Evolutionary conservation across 148 eudicot genomes (phyloP).

Genomic region (Tetragonia tetragonoides): DNA sequence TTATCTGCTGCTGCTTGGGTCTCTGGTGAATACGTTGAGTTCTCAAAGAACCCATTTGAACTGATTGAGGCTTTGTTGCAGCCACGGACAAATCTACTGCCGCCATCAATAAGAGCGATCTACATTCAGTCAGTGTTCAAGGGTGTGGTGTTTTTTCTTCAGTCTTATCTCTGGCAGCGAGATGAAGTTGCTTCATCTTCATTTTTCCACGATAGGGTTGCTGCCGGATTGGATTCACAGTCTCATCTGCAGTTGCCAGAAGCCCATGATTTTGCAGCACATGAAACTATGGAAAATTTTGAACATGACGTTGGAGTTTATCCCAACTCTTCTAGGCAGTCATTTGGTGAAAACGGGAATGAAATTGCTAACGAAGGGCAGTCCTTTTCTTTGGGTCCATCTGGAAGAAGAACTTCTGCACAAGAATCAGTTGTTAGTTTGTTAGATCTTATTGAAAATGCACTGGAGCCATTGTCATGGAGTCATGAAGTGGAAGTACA

Average conservation of each 20-base stretch:
- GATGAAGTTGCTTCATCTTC: slow-evolving; percentile 36
- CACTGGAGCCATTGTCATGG: slow-evolving; percentile 48
- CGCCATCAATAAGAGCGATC: slow-evolving; percentile 68
- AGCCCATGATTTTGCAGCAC: slow-evolving; percentile 11
- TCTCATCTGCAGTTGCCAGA: slow-evolving; percentile 17
- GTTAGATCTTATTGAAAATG: slow-evolving; percentile 46
- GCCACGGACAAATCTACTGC: slow-evolving; percentile 80
- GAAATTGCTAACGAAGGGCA: slow-evolving; percentile 12
- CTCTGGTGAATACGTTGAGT: slow-evolving; percentile 77
- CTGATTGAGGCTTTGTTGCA: slow-evolving; percentile 82
- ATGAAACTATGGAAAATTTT: slow-evolving; percentile 18
- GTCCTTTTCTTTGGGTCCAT: slow-evolving; percentile 12
- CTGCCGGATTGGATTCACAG: slow-evolving; percentile 25
- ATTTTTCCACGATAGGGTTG: slow-evolving; percentile 16
- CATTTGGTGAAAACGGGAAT: slow-evolving; percentile 22
- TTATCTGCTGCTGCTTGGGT: slow-evolving; percentile 87
- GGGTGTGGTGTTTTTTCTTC: slow-evolving; percentile 61
- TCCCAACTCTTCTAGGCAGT: slow-evolving; percentile 20
- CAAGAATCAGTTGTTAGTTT: slow-evolving; percentile 41
- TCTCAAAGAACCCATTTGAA: slow-evolving; percentile 70
- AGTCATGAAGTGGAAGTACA: slow-evolving; percentile 77
- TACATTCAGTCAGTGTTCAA: slow-evolving; percentile 77
- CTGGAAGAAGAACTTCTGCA: slow-evolving; percentile 23
- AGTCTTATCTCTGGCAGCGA: slow-evolving; percentile 49
- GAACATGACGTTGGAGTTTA: slow-evolving; percentile 23